These are phyloP conservation scores for Pilasporangium apinafurcum DNA, from an alignment of 352 stramenopile genomes.

Conservation along the genomic window DNA sequence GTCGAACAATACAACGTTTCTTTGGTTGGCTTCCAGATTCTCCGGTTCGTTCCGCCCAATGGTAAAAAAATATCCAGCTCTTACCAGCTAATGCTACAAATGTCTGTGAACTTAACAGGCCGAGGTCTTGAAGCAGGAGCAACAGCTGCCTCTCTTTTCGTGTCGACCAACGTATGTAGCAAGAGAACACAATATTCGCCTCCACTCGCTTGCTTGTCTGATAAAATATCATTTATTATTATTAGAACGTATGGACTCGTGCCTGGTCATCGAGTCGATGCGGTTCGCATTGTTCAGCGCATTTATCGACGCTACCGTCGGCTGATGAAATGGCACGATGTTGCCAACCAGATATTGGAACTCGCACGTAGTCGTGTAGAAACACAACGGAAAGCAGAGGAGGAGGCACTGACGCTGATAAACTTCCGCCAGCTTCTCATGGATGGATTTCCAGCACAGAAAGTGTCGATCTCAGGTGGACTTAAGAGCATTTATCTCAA, in stretches of 20 bases:
- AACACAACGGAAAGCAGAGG: slow-evolving; percentile 9
- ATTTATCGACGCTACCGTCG: slow-evolving; percentile 39
- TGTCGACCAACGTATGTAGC: slow-evolving; percentile 15
- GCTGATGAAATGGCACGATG: slow-evolving; percentile 32
- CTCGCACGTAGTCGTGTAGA: slow-evolving; percentile 26
- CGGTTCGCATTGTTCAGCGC: slow-evolving; percentile 16
- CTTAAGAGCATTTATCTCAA: slow-evolving; percentile 62
- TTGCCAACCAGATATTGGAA: slow-evolving; percentile 26
- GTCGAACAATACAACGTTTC: slow-evolving; percentile 45
- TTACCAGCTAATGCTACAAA: background rate
- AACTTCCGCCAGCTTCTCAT: slow-evolving; percentile 49
- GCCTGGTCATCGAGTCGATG: slow-evolving; percentile 8
- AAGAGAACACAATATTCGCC: too few species aligned
- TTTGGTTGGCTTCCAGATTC: slow-evolving; percentile 55
- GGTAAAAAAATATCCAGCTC: background rate
- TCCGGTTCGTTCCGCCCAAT: slow-evolving; percentile 8
- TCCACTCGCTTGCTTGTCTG: background rate
- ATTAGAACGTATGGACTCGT: slow-evolving; percentile 13
- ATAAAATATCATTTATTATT: background rate
- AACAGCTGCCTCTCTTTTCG: slow-evolving; percentile 25
- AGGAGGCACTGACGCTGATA: slow-evolving; percentile 36
- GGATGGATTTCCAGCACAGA: slow-evolving; percentile 52
- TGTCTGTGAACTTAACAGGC: slow-evolving; percentile 8
- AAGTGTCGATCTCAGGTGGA: slow-evolving; percentile 57
- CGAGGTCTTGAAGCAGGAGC: slow-evolving; percentile 32